Evolutionary conservation across 2,329 filamentous ascomycete genomes (phyloP).

Genomic region (Hypocreales sp.): DNA sequence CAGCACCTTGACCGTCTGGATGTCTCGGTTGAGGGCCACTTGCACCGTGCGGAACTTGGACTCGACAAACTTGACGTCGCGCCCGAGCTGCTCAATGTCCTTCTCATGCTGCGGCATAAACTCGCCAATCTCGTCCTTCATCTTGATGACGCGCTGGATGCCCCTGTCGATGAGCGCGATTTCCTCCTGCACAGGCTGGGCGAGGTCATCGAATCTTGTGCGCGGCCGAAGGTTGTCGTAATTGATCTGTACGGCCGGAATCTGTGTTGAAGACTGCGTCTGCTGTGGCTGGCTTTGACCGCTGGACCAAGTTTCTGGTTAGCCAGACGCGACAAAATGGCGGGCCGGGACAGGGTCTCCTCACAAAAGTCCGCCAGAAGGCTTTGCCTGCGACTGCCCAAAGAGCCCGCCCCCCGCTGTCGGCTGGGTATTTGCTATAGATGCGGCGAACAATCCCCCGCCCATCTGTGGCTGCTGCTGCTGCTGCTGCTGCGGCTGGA

Average conservation of each 20-base stretch:
- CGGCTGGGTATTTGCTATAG: constrained; percentile 6
- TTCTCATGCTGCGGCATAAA: constrained; percentile 42
- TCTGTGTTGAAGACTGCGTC: constrained; percentile 27
- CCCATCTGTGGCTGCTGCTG: constrained; percentile 12
- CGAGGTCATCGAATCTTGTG: constrained; percentile 82
- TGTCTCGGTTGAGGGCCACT: constrained; percentile 36
- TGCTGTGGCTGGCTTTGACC: constrained; percentile 14
- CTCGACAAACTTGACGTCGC: constrained; percentile 32
- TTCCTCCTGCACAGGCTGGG: constrained; percentile 63
- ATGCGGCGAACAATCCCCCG: constrained; percentile 14
- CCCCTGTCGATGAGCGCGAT: constrained; percentile 66
- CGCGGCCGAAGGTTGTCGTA: constrained; percentile 66
- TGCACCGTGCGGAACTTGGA: constrained; percentile 29
- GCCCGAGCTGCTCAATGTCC: constrained; percentile 28
- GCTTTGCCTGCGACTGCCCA: constrained; percentile 18
- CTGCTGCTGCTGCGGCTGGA: constrained; percentile 6
- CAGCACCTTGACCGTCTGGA: constrained; percentile 48
- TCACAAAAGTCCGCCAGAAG: constrained; percentile 17
- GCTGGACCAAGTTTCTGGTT: too few relatives aligned
- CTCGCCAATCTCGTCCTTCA: constrained; percentile 61
- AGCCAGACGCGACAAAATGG: too few relatives aligned
- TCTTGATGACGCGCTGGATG: constrained; percentile 66
- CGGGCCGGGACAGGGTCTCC: too few relatives aligned
- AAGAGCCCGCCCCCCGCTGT: constrained; percentile 12
- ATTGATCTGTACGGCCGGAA: constrained; percentile 66